Conservation (phyloP, 495 filamentous ascomycete species). For the Tuber calosporum region DNA sequence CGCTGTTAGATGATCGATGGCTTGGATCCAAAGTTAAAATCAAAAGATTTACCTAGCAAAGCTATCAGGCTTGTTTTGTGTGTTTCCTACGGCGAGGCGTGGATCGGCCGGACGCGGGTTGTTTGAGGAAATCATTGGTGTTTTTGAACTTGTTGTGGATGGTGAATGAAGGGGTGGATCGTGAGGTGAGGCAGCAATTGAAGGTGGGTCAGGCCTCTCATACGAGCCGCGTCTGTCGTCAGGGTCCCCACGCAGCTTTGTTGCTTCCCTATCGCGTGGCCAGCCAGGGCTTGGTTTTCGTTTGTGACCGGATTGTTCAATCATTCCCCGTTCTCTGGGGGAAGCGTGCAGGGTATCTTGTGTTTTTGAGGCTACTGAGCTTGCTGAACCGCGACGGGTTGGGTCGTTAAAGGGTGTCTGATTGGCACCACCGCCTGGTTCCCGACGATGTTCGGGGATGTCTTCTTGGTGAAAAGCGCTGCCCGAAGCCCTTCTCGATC, state of each 20-base stretch:
- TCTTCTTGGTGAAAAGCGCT: background rate
- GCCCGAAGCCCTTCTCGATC: background rate
- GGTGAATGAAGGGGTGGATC: background rate
- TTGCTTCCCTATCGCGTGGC: background rate
- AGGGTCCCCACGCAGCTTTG: background rate
- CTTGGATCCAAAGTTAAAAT: background rate
- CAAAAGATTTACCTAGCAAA: background rate
- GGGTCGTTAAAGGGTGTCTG: background rate
- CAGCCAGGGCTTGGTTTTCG: background rate
- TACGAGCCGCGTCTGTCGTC: background rate
- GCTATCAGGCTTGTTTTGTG: background rate
- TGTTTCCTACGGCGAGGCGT: background rate
- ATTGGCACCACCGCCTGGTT: background rate
- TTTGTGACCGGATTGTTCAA: background rate
- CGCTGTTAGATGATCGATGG: constrained; percentile 17
- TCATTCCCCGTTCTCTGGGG: background rate
- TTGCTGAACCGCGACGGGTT: background rate
- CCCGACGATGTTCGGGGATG: background rate
- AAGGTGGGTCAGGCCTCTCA: background rate
- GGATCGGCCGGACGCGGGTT: background rate
- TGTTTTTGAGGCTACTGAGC: background rate
- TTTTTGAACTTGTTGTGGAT: constrained; percentile 2
- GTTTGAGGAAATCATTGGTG: background rate
- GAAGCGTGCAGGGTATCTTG: background rate
- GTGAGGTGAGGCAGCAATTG: constrained; percentile 2